Evolutionary conservation across 495 filamentous ascomycete species (phyloP).

Genomic region (Mytilinidion resinicola): DNA sequence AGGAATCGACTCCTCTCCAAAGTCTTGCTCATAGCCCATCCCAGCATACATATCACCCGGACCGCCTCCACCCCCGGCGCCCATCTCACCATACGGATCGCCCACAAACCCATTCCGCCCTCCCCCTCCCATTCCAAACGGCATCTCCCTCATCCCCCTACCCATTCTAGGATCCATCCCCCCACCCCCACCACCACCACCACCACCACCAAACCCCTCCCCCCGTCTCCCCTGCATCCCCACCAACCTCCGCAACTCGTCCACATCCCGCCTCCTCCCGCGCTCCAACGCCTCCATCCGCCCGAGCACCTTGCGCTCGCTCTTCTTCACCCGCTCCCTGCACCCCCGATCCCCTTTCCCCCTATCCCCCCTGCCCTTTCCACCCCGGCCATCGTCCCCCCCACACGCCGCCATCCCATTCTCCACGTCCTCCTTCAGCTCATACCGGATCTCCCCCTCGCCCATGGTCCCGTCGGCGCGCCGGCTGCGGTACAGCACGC

Average conservation of each 20-base stretch:
- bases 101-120: not conserved
- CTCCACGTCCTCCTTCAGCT: slow-evolving; percentile 8
- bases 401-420: slow-evolving; percentile 8
- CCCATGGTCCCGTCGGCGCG: slow-evolving; percentile 1
- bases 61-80: not conserved
- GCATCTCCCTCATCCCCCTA: not conserved
- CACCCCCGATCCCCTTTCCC: not conserved
- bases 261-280: slow-evolving; percentile 4
- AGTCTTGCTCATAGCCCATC: too few species aligned
- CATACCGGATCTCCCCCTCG: slow-evolving; percentile 10
- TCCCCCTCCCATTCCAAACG: not conserved
- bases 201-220: not conserved
- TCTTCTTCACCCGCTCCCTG: slow-evolving; percentile 10
- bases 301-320: not conserved
- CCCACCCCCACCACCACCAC: not conserved
- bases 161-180: not conserved
- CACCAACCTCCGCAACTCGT: slow-evolving; percentile 5
- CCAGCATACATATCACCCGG: not conserved
- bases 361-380: not conserved
- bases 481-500: slow-evolving; percentile 5
- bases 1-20: not conserved
- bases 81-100: not conserved
- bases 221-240: not conserved
- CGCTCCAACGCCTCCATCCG: slow-evolving; percentile 2
- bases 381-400: not conserved